Conservation (phyloP, 805 yeast species). For the Yamadazyma laniorum region DNA sequence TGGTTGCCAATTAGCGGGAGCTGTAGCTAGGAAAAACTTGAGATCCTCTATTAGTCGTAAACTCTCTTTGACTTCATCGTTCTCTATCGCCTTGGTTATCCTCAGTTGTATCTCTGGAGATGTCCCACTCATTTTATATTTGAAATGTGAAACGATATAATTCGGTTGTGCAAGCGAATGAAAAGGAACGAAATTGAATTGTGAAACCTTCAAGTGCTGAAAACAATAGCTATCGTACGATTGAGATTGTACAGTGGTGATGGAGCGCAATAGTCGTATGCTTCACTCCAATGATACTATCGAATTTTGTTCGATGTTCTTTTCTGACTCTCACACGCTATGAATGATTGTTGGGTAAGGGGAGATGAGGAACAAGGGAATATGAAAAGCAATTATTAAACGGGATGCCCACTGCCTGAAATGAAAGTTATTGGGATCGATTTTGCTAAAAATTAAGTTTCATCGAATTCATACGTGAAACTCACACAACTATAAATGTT, state of each 20-base stretch:
- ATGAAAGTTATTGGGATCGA: no score
- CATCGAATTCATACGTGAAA: conserved; percentile 11
- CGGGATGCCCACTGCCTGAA: no score
- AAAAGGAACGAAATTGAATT: not conserved
- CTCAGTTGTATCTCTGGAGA: conserved; percentile 3
- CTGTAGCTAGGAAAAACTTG: conserved; percentile 84
- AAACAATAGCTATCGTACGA: no score
- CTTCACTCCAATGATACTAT: no score
- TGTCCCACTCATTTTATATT: conserved; percentile 4
- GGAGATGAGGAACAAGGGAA: no score
- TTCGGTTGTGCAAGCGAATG: no score
- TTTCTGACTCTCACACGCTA: no score
- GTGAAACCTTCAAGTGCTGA: not conserved
- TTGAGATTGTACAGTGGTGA: not conserved
- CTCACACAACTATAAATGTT: conserved; percentile 5
- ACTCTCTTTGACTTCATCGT: conserved; percentile 39
- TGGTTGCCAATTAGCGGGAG: conserved; percentile 92
- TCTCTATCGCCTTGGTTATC: conserved; percentile 5
- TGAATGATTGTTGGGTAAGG: no score
- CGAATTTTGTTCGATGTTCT: no score
- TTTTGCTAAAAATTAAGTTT: no score
- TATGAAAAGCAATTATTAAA: no score
- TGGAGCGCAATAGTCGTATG: no score
- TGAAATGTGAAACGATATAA: not conserved
- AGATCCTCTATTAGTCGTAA: conserved; percentile 68